Percentiles rank a stretch among this genome's conserved stretches.
Conservation (phyloP, 352 stramenopile genomes). For the Phytophthora sansomeana region DNA sequence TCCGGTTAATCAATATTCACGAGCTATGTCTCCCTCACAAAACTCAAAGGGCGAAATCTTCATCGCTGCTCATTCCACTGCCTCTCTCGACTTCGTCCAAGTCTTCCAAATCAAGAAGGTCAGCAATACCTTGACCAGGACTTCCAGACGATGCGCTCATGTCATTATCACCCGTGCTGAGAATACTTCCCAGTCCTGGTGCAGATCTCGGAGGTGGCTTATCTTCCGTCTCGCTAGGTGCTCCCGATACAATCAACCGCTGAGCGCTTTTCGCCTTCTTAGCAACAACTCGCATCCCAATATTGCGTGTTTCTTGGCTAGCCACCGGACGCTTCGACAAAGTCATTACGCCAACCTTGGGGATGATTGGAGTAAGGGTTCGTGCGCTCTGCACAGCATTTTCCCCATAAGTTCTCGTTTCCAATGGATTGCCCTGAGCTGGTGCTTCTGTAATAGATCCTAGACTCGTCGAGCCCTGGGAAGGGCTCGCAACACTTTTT, state of each 20-base stretch:
- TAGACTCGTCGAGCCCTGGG: not conserved
- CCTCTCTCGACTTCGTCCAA: constrained; percentile 20
- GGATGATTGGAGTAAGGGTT: not conserved
- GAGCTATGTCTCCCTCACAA: not conserved
- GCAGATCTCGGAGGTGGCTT: constrained; percentile 8
- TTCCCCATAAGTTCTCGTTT: not conserved
- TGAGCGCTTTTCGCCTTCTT: constrained; percentile 31
- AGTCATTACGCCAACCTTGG: constrained; percentile 8
- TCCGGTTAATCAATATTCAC: constrained; percentile 8
- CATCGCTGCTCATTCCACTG: constrained; percentile 32
- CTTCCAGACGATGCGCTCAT: constrained; percentile 6
- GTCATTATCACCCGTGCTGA: constrained; percentile 5
- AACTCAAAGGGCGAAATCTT: constrained; percentile 25
- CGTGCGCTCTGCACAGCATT: not conserved
- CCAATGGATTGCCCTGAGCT: not conserved
- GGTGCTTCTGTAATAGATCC: constrained; percentile 2
- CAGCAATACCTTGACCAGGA: constrained; percentile 25
- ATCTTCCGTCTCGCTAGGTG: constrained; percentile 16
- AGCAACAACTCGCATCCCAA: constrained; percentile 6
- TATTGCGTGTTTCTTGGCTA: constrained; percentile 6
- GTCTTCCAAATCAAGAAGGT: constrained; percentile 26
- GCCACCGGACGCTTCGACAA: constrained; percentile 19
- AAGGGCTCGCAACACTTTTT: constrained; percentile 7
- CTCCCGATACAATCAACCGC: constrained; percentile 7
- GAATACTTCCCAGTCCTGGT: not conserved